Evolutionary conservation across 768 basidiomycete genomes (phyloP), one percentile per base, ranked within the genome.

Genomic region (Tylopilus cervinicoccineus): DNA sequence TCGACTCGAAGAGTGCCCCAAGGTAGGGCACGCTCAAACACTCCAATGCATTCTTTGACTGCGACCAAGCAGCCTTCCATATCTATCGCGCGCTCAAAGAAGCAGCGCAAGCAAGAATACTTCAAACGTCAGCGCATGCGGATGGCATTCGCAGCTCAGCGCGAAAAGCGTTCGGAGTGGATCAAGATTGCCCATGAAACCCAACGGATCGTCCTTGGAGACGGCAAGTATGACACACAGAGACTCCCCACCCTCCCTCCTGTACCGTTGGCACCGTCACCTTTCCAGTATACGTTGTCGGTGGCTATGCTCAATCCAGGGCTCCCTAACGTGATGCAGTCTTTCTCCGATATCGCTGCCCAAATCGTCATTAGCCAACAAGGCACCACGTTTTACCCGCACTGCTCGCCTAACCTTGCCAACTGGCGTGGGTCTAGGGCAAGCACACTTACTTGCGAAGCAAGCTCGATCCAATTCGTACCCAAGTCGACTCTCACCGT

Each of bases 191-290:
- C 72, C 22, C 48, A 38, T 32, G 72, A 72, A 51, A 73, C 72
- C 6, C 64, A 65, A 38, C 53, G 53, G 42, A 69, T 73, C 41
- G 62, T 72, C 45, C 60, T 70, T 47, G 72, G 70, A 16, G 65
- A 72, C 61, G 72, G 72, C 54, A 62, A 70, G 64, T 73, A 73
- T 61, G 57, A 61, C 46, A 63, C 67, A 53, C 66, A 66, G 50
- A 54, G 38, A 38, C 40, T 50, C 19, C 42, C 53, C n/a, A 40
- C 51, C 36, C 39, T 45, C 39, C 28, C 48, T 37, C 20, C 43
- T 28, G 43, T 43, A 5, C 44, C 33, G 24, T 31, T 50, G 27
- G 27, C 53, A 27, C 34, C 45, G 26, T 60, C 58, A 22, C 51
- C 61, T 6, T 62, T 62, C 34, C 48, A 51, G 34, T 45, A n/a